Base-by-base conservation (phyloP, 202 grass and related monocot genomes). In the Zoysia matrella region DNA sequence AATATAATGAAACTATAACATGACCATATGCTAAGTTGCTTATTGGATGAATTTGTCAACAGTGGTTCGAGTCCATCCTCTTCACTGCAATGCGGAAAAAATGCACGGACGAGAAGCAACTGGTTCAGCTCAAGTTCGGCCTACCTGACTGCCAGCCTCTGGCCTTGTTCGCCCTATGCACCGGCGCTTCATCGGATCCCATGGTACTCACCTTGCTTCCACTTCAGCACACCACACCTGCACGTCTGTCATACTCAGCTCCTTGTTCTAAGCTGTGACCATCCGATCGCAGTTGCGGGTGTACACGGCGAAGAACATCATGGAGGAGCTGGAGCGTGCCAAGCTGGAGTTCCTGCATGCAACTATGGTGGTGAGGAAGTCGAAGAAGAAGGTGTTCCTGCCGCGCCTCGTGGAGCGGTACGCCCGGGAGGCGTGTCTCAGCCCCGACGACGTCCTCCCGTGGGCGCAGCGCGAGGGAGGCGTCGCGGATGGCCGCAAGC, bases 1-100 rank as follows among this genome's bases (percentile, higher is more conserved):
- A 9, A 57, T 71, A 16, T 74, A 13, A 60, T 36, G 1, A 4
- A 16, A 57, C 16, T 61, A 7, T 18, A 60, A 60, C 30, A n/a
- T 55, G 16, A 40, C 41, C 39, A 65, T 40, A 15, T 64, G 3
- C 18, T 58, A 15, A 78, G 36, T 48, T 79, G 47, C 60, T 22
- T 44, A 54, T 9, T 9, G 14, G 74, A 65, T 44, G 2, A 8
- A 47, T 80, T 41, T 78, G 40, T 15, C 36, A 62, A 74, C 87
- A 98, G 96, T 95, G 96, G 96, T 91, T 93, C 58, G 96, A 98
- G 18, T 91, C 83, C 47, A 90, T 95, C 15, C 87, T 98, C 11
- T 93, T 87, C 53, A 95, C 83, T 43, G 85, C 91, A 4, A 90
- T 95, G 90, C 52, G 89, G 77, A 98, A 90, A 89, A 98, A 81